Conservation (phyloP, 2,329 filamentous ascomycete species). For the Onygena corvina region DNA sequence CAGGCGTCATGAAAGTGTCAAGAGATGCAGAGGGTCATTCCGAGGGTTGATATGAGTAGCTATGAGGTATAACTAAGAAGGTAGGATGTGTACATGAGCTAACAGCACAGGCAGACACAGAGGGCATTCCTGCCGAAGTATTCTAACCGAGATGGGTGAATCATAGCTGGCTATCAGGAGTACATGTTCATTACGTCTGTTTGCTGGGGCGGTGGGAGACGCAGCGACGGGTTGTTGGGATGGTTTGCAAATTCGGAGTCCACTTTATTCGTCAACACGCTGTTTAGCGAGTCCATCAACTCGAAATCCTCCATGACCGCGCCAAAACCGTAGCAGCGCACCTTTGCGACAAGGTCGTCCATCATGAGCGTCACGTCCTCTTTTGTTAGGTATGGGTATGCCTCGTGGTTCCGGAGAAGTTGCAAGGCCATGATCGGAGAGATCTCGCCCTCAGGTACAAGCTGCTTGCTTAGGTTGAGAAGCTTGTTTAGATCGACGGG, state of each 20-base stretch:
- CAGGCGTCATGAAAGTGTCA: no score
- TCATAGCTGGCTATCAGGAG: conserved; percentile 9
- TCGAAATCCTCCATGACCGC: conserved; percentile 59
- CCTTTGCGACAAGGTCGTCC: conserved; percentile 63
- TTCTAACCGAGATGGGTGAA: neutral
- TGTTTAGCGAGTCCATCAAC: conserved; percentile 59
- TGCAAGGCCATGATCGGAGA: conserved; percentile 95
- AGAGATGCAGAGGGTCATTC: no score
- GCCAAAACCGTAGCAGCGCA: conserved; percentile 79
- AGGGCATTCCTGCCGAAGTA: no score
- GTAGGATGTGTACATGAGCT: no score
- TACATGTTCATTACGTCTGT: conserved; percentile 11
- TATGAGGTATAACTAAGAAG: no score
- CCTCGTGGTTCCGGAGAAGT: conserved; percentile 60
- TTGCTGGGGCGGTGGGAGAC: neutral
- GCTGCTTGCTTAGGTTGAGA: conserved; percentile 67
- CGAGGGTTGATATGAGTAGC: no score
- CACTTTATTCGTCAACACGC: conserved; percentile 49
- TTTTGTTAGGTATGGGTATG: conserved; percentile 52
- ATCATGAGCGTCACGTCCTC: conserved; percentile 62
- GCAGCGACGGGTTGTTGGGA: neutral
- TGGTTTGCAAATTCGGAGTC: conserved; percentile 4
- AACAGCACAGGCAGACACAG: no score
- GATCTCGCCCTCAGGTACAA: conserved; percentile 70
- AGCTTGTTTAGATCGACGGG: conserved; percentile 68